Evolutionary conservation across 495 filamentous ascomycete genomes (phyloP).

Genomic region (Trichoderma reesei): DNA sequence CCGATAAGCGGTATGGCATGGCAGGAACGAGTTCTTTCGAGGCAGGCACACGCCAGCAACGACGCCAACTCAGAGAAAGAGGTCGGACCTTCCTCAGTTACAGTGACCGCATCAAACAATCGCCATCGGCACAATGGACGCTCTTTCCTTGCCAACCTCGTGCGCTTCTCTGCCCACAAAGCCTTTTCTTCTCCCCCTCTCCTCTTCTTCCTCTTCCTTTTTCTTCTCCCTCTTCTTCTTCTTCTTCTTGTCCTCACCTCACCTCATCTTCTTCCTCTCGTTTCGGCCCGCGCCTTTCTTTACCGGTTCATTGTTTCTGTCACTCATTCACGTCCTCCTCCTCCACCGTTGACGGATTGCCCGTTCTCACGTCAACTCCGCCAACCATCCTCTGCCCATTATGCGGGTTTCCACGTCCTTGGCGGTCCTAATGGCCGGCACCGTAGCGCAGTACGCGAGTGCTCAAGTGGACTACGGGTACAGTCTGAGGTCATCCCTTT

Average conservation of each 20-base stretch:
- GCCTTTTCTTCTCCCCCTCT: neutral
- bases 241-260: neutral
- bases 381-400: neutral
- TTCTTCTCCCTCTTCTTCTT: neutral
- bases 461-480: constrained; percentile 2
- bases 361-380: neutral
- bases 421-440: neutral
- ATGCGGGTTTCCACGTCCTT: neutral
- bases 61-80: neutral
- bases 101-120: neutral
- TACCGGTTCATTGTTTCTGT: neutral
- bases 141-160: neutral
- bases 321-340: neutral
- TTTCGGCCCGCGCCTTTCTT: neutral
- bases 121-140: neutral
- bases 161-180: neutral
- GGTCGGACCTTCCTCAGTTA: neutral
- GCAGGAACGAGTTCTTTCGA: neutral
- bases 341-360: neutral
- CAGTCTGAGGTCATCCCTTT: neutral
- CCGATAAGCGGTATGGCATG: neutral
- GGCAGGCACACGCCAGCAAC: neutral
- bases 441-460: neutral
- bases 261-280: neutral
- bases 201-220: neutral